Evolutionary conservation across 306 rosid species (phyloP).

Genomic region (Lotus japonicus): DNA sequence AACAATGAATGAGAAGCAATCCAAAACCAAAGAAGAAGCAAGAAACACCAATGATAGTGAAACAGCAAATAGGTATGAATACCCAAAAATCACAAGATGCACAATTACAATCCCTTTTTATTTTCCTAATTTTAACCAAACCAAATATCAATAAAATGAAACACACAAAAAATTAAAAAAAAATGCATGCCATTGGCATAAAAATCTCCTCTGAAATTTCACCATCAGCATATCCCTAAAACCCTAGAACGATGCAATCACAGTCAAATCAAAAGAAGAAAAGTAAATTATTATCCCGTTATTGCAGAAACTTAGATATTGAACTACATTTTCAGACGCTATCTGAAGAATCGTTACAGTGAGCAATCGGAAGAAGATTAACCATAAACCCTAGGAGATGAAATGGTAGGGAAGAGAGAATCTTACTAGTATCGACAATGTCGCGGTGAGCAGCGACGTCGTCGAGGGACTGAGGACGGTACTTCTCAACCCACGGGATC

Average conservation of each 20-base stretch:
- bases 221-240: background rate
- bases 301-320: background rate
- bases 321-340: background rate
- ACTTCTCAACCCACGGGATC: slow-evolving; percentile 89
- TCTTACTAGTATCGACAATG: slow-evolving; percentile 83
- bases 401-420: background rate
- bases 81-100: background rate
- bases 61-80: background rate
- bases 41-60: background rate
- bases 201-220: too few species aligned
- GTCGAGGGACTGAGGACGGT: slow-evolving; percentile 87
- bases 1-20: background rate
- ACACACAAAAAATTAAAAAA: slow-evolving; percentile 14
- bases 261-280: background rate
- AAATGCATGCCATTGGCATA: background rate
- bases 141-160: background rate
- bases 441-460: slow-evolving; percentile 97
- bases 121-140: background rate
- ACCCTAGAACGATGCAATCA: background rate
- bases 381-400: slow-evolving; percentile 36
- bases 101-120: background rate
- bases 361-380: slow-evolving; percentile 15
- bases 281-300: background rate
- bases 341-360: background rate
- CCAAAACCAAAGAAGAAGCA: background rate